Evolutionary conservation across 257 asterid genomes (phyloP).

Genomic region (Scutellaria barbata): DNA sequence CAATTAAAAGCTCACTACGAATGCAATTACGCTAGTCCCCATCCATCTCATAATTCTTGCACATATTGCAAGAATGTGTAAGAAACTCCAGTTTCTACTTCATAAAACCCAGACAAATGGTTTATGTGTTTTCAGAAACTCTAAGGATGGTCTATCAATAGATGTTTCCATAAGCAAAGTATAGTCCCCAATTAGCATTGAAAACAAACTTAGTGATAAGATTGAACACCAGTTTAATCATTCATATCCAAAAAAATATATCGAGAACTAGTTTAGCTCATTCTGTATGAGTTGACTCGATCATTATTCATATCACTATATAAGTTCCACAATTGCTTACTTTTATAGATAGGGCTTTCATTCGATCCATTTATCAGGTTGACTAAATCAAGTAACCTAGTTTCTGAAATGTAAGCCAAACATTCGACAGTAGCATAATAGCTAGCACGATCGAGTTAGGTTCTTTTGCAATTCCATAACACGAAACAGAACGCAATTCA

Average conservation of each 20-base stretch:
- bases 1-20: not conserved
- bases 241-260: no score
- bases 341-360: constrained; percentile 11
- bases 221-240: not conserved
- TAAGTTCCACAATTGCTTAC: not conserved
- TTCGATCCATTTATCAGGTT: not conserved
- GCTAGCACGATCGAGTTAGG: not conserved
- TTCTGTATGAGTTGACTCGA: no score
- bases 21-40: not conserved
- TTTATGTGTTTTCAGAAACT: not conserved
- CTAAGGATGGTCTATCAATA: not conserved
- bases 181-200: not conserved
- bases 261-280: no score
- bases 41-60: not conserved
- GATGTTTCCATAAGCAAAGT: not conserved
- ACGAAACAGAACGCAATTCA: not conserved
- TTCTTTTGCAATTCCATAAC: not conserved
- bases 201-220: not conserved
- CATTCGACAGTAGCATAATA: not conserved
- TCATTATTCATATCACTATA: no score
- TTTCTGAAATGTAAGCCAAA: not conserved
- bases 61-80: not conserved
- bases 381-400: not conserved
- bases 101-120: no score
- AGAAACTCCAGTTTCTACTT: not conserved